Evolutionary conservation across 2,329 filamentous ascomycete species (phyloP).

Genomic region (Xylaria arbuscula): DNA sequence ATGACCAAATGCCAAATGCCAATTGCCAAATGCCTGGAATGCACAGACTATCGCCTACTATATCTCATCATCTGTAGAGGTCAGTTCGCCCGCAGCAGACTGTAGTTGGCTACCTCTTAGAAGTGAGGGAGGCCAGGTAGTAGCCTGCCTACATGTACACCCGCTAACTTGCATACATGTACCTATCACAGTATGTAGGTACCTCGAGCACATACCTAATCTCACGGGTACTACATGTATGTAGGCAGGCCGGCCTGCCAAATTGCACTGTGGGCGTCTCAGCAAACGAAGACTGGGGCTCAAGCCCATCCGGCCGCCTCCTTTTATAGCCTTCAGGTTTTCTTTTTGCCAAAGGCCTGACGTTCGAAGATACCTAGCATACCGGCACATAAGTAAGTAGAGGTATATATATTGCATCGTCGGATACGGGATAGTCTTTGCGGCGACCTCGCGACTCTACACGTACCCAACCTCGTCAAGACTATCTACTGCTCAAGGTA

Average conservation of each 20-base stretch:
- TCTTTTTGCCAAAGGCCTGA: too few species aligned
- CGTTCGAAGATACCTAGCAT: too few species aligned
- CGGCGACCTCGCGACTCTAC: conserved; percentile 3
- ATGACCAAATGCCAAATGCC: not conserved
- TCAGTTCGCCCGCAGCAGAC: too few species aligned
- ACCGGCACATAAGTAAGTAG: not conserved
- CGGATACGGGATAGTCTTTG: conserved; percentile 2
- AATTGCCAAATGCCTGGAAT: too few species aligned
- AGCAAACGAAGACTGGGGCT: not conserved
- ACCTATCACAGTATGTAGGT: too few species aligned
- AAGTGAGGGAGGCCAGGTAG: not conserved
- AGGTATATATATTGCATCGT: conserved; percentile 9
- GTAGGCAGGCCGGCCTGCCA: not conserved
- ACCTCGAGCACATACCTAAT: not conserved
- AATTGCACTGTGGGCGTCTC: not conserved
- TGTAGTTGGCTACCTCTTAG: too few species aligned
- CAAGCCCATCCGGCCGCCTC: not conserved
- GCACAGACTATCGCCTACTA: not conserved
- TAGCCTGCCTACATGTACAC: not conserved
- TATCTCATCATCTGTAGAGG: too few species aligned
- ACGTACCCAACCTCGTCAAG: not conserved
- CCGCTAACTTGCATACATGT: too few species aligned
- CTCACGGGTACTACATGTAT: not conserved
- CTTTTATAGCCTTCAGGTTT: conserved; percentile 6
- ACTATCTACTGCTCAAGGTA: not conserved